phyloP scores from a whole-genome alignment of 495 filamentous ascomycete genomes.

The Cercophora sp. region DNA sequence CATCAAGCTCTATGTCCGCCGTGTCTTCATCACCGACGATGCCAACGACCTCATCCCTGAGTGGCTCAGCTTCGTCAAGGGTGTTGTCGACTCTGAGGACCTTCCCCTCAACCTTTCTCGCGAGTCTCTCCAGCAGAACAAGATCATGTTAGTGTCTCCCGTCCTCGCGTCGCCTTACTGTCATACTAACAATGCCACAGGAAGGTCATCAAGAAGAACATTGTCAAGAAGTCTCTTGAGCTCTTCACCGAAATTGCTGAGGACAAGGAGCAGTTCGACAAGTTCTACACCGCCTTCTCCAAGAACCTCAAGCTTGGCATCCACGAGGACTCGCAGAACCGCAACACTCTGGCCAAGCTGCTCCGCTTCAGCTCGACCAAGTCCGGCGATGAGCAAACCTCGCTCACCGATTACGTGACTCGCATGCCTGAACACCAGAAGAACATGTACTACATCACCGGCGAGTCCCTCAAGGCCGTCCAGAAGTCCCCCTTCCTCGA shows the following conservation, averaged over 20 bases:
- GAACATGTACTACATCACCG: slow-evolving; percentile 99
- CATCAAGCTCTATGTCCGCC: slow-evolving; percentile 99
- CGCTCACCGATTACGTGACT: slow-evolving; percentile 92
- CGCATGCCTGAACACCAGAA: slow-evolving; percentile 99
- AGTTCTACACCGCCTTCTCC: slow-evolving; percentile 98
- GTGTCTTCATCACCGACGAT: slow-evolving; percentile 99
- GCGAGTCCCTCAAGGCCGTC: slow-evolving; percentile 98
- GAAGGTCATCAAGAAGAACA: slow-evolving; percentile 99
- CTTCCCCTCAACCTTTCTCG: slow-evolving; percentile 97
- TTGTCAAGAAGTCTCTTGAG: slow-evolving; percentile 99
- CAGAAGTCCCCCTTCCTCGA: slow-evolving; percentile 98
- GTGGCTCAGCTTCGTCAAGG: slow-evolving; percentile 99
- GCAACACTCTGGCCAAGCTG: slow-evolving; percentile 88
- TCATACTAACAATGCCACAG: background rate
- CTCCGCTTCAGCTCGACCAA: slow-evolving; percentile 98
- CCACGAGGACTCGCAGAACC: slow-evolving; percentile 99
- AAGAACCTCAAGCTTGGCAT: slow-evolving; percentile 99
- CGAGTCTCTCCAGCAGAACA: slow-evolving; percentile 99
- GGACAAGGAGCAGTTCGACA: slow-evolving; percentile 99
- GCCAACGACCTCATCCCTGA: slow-evolving; percentile 98
- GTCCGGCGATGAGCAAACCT: slow-evolving; percentile 93
- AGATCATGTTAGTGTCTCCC: slow-evolving; percentile 79
- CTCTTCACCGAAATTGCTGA: slow-evolving; percentile 98
- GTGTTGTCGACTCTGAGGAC: slow-evolving; percentile 99
- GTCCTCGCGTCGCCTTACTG: background rate